These are phyloP conservation scores for Aphanomyces astaci DNA, from an alignment of 352 stramenopile species.

Conservation along the genomic window DNA sequence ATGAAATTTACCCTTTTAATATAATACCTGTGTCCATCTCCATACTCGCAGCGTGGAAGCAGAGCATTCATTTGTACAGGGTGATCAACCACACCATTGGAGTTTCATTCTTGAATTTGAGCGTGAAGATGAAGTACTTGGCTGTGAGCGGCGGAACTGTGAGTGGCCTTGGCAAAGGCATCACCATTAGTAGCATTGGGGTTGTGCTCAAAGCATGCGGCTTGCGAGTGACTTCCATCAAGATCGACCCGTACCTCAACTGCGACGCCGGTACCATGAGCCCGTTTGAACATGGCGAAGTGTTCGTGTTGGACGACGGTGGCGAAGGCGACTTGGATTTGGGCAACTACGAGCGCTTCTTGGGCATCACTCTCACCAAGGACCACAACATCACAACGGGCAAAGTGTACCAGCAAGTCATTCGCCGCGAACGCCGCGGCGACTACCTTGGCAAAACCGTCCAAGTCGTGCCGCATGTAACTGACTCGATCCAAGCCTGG, in stretches of 20 bases:
- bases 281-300: conserved; percentile 94
- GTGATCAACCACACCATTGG: background rate
- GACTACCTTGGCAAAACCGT: conserved; percentile 99
- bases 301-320: conserved; percentile 97
- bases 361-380: conserved; percentile 91
- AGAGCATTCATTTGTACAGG: background rate
- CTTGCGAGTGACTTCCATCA: conserved; percentile 94
- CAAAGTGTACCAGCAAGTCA: conserved; percentile 96
- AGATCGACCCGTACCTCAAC: conserved; percentile 99
- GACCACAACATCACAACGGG: conserved; percentile 99
- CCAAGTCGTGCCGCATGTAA: conserved; percentile 97
- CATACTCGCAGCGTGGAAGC: background rate
- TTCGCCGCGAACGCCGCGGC: conserved; percentile 92
- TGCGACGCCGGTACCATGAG: conserved; percentile 97
- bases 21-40: background rate
- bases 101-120: conserved; percentile 14
- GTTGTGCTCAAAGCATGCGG: conserved; percentile 95
- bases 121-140: conserved; percentile 93
- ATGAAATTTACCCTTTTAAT: background rate
- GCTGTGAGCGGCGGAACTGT: conserved; percentile 97
- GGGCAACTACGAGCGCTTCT: conserved; percentile 99
- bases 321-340: conserved; percentile 96
- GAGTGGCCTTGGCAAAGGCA: conserved; percentile 98
- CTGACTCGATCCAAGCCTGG: conserved; percentile 92
- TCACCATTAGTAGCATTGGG: conserved; percentile 98